These are phyloP conservation scores for Fusarium sp. DNA, from an alignment of 2,329 filamentous ascomycete species.

Conservation along the genomic window DNA sequence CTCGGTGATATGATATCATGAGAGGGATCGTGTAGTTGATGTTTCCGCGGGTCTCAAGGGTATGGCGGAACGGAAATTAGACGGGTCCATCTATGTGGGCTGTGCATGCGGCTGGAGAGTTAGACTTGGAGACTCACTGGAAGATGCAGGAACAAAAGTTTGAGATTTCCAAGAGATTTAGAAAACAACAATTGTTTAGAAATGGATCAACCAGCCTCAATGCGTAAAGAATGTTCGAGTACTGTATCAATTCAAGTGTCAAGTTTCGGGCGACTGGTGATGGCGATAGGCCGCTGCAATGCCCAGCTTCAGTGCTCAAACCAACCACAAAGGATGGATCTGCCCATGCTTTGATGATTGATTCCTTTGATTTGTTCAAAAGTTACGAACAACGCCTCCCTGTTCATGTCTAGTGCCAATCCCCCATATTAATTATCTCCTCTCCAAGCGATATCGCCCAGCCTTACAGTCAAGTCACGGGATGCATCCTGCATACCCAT, in stretches of 20 bases:
- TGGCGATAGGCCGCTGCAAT: background rate
- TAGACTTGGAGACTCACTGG: background rate
- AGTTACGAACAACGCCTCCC: background rate
- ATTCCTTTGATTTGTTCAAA: background rate
- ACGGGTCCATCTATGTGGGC: constrained; percentile 3
- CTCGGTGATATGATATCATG: constrained; percentile 9
- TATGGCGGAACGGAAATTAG: constrained; percentile 14
- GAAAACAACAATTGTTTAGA: background rate
- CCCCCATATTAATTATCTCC: background rate
- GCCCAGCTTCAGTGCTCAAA: background rate
- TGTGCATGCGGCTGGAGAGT: constrained; percentile 13
- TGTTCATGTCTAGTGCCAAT: constrained; percentile 1
- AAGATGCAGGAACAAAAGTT: background rate
- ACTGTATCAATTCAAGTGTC: background rate
- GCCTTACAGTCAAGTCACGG: constrained; percentile 10
- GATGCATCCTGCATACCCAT: constrained; percentile 14
- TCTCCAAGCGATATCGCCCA: background rate
- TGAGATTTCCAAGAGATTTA: background rate
- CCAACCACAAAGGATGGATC: background rate
- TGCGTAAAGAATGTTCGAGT: background rate
- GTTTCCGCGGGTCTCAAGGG: constrained; percentile 5
- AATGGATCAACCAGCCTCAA: background rate
- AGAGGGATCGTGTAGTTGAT: background rate
- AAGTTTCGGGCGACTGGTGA: background rate
- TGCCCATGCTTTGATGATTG: background rate